These are phyloP conservation scores for Aspergillus haitiensis DNA, from an alignment of 495 filamentous ascomycete species.

Conservation along the genomic window DNA sequence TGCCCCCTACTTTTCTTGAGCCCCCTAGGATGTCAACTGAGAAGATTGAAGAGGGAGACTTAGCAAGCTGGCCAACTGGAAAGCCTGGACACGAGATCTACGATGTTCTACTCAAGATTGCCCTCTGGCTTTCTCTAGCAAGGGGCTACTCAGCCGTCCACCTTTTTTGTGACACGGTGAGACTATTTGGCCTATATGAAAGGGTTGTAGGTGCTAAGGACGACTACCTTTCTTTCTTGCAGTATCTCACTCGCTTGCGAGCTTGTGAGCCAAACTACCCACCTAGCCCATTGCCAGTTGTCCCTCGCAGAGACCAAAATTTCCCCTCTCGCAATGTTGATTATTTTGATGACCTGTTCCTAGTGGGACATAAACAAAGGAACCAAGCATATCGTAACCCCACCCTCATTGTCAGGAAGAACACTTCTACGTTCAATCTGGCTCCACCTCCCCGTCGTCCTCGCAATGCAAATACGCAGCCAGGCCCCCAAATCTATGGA, in stretches of 20 bases:
- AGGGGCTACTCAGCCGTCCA: conserved; percentile 32
- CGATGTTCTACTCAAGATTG: conserved; percentile 26
- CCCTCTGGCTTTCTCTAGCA: conserved; percentile 30
- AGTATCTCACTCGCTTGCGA: conserved; percentile 22
- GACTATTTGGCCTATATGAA: conserved; percentile 20
- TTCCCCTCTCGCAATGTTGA: conserved; percentile 15
- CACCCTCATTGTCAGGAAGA: no score
- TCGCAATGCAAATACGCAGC: neutral
- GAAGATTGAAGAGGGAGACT: conserved; percentile 11
- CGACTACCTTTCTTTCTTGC: conserved; percentile 17
- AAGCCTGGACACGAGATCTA: conserved; percentile 2
- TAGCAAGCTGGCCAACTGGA: conserved; percentile 19
- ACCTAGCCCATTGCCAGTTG: conserved; percentile 1
- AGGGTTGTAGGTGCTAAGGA: conserved; percentile 5
- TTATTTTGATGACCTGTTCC: conserved; percentile 25
- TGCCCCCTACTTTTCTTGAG: conserved; percentile 17
- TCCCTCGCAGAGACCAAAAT: conserved; percentile 12
- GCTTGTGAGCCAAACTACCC: conserved; percentile 14
- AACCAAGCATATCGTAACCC: no score
- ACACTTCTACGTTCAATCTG: neutral
- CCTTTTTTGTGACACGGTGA: conserved; percentile 29
- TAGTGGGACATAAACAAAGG: no score
- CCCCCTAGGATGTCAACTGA: conserved; percentile 18
- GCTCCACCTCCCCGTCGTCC: neutral
- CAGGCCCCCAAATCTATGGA: neutral